phyloP scores from a whole-genome alignment of 805 yeast species.

The Candida krabiensis region DNA sequence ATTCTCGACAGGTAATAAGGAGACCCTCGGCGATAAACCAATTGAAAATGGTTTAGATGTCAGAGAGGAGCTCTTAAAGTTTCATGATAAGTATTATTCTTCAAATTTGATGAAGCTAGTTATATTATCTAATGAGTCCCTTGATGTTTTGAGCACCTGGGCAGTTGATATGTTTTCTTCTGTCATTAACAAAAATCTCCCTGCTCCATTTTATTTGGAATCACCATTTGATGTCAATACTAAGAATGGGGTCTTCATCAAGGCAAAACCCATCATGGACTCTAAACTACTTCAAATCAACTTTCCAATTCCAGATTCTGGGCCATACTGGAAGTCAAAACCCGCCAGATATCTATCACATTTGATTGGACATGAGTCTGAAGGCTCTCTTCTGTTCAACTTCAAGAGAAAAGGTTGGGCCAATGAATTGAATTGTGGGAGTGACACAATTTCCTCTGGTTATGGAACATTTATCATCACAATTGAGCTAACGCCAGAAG shows the following conservation, averaged over 20 bases:
- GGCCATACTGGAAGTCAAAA: constrained; percentile 60
- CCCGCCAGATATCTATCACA: constrained; percentile 78
- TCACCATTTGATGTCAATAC: constrained; percentile 47
- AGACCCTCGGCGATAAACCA: constrained; percentile 73
- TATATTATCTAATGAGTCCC: constrained; percentile 75
- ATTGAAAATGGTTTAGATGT: constrained; percentile 61
- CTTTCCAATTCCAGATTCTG: constrained; percentile 77
- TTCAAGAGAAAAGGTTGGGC: constrained; percentile 81
- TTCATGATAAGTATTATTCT: constrained; percentile 71
- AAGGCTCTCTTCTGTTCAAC: constrained; percentile 74
- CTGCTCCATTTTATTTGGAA: constrained; percentile 45
- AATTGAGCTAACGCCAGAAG: constrained; percentile 74
- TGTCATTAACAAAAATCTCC: constrained; percentile 52
- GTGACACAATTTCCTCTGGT: constrained; percentile 63
- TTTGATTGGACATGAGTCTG: constrained; percentile 88
- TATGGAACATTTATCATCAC: constrained; percentile 67
- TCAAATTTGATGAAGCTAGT: constrained; percentile 88
- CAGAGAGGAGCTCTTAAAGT: constrained; percentile 76
- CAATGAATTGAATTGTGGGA: constrained; percentile 73
- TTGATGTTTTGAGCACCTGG: constrained; percentile 73
- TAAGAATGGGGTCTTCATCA: constrained; percentile 53
- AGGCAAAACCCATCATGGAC: constrained; percentile 83
- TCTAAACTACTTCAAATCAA: constrained; percentile 61
- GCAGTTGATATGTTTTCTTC: constrained; percentile 62
- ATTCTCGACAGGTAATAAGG: constrained; percentile 85